Base-by-base conservation (phyloP, 768 basidiomycete genomes). In the Suillus plorans region DNA sequence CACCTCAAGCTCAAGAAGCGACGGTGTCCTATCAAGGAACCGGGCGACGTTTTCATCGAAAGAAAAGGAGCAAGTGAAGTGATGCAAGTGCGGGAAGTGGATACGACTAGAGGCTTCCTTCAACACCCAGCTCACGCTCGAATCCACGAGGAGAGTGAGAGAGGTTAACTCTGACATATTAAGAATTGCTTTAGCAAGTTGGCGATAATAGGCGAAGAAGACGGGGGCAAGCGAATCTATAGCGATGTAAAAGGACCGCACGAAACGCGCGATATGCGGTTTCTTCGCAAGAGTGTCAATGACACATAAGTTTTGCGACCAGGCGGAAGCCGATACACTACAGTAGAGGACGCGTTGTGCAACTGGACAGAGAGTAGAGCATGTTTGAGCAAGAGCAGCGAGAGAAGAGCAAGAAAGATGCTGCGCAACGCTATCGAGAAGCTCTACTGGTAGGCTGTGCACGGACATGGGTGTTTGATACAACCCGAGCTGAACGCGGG, bases 331-430 rank as follows among this genome's bases (percentile, higher is more conserved):
- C 59, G 78, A 72, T 67, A 92, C 69, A 70, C 84, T 75, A 62
- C 87, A 82, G 75, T 89, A 93, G 75, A 93, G 87, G 42, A 80
- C 72, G 64, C 85, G 85, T 65, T 85, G 85, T 0, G 87, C 88
- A 68, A 85, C 74, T 62, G 77, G 77, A 66, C 78, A 76, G 70
- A 89, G 69, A 41, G 72, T 67, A 16, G 81, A 72, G 66, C 68
- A 76, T 8, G 85, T 78, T 22, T 72, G 76, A 2, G 89, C 80
- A 67, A 89, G 79, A 13, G 81, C 73, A 57, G 80, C 76, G 69
- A 91, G 85, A n/a, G 75, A 67, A 62, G 55, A 60, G 52, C 28
- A 72, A 70, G 72, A 67, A 65, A 82, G 73, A 62, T 68, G 73
- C 49, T 71, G 77, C 77, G 76, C 75, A 73, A 91, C 74, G 73